phyloP scores from a whole-genome alignment of 169 alveolate species.

The Cryptosporidium andersoni region DNA sequence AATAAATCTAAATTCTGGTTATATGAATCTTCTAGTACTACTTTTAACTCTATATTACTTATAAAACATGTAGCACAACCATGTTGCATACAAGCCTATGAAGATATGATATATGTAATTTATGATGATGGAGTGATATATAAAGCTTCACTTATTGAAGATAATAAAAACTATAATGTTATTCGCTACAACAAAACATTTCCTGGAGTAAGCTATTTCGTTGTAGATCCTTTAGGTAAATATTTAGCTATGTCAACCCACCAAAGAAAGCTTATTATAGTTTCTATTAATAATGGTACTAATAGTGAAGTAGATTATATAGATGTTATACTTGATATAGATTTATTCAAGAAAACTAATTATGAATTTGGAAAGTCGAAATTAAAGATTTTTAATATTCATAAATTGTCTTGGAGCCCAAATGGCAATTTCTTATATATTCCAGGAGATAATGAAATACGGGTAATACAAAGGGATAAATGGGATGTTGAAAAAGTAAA shows the following conservation, averaged over 20 bases:
- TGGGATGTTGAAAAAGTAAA: background rate
- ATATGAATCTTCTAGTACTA: background rate
- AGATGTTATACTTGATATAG: slow-evolving; percentile 12
- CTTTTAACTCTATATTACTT: slow-evolving; percentile 5
- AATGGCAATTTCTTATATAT: slow-evolving; percentile 33
- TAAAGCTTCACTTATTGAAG: slow-evolving; percentile 9
- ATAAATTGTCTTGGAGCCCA: slow-evolving; percentile 24
- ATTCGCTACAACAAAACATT: slow-evolving; percentile 45
- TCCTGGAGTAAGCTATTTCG: slow-evolving; percentile 24
- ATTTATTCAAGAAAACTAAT: slow-evolving; percentile 28
- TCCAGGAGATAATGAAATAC: slow-evolving; percentile 44
- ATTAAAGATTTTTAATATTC: slow-evolving; percentile 2
- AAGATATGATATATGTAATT: slow-evolving; percentile 32
- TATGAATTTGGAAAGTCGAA: slow-evolving; percentile 13
- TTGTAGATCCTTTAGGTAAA: slow-evolving; percentile 32
- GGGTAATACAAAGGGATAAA: slow-evolving; percentile 6
- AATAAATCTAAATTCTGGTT: slow-evolving; percentile 16
- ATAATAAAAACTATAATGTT: slow-evolving; percentile 8
- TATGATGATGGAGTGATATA: slow-evolving; percentile 60
- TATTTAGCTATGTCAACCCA: slow-evolving; percentile 42
- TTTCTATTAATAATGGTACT: background rate
- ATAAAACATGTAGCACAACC: slow-evolving; percentile 69
- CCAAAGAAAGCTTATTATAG: slow-evolving; percentile 21
- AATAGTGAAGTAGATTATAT: background rate
- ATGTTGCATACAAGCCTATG: slow-evolving; percentile 21